Evolutionary conservation across 1,139 yeast genomes (phyloP), one percentile per base, ranked within the genome.

Genomic region (Yamadazyma diospyri): DNA sequence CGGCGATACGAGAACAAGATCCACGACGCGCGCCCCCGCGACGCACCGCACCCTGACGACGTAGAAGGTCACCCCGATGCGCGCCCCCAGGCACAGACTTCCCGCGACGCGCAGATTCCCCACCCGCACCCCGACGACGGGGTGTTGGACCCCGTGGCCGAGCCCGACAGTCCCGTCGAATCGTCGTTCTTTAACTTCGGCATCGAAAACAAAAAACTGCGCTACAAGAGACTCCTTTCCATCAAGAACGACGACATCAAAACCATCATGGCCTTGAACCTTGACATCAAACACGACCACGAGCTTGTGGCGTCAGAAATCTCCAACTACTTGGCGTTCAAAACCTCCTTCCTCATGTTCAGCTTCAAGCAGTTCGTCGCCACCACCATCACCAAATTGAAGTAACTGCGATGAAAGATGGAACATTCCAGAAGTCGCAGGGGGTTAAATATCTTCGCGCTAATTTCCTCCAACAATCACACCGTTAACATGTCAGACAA

Each of bases 261-360:
- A 34, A 48, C 50, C 32, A 57, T 68, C 33, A 49, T 61, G 55
- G 55, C 45, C 12, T 42, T 69, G 25, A 65, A 61, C 35, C 32
- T 43, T n/a, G 66, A 59, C 16, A 51, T 75, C 25, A 74, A 69
- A 41, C 44, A 49, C 32, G 68, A 64, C 18, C 84, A 82, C 52
- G 89, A 81, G 47, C 47, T 53, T 3, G 47, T 81, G 8, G 88
- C 89, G 1, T 69, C 76, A 30, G 84, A 79, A 46, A 62, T 81
- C 14, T 78, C 81, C 32, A 70, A 69, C 33, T 79, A 73, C 39
- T 55, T 81, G 40, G 64, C 59, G 35, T 77, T 72, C 52, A 72
- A 73, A 45, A 54, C 71, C 1, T 53, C 55, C 1, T 64, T 74
- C 39, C 42, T 74, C 28, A 48, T 48, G 25, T 55, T 61, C 34